Evolutionary conservation across 768 basidiomycete genomes (phyloP).

Genomic region (Mycena alexandri): DNA sequence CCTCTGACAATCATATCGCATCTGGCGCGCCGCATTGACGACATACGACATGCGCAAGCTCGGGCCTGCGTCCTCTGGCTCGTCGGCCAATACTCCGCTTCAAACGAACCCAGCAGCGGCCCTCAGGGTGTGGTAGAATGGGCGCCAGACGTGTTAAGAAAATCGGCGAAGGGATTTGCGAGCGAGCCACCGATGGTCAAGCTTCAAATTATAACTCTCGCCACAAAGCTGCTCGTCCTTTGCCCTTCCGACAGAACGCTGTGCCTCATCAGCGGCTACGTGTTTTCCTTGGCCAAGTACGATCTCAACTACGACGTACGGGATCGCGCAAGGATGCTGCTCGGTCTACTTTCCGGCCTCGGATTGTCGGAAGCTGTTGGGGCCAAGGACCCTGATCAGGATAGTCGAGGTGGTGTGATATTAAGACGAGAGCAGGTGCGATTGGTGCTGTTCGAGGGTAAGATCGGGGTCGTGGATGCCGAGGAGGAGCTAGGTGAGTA

Average conservation of each 20-base stretch:
- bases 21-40: constrained; percentile 82
- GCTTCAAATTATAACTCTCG: constrained; percentile 87
- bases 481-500: constrained; percentile 51
- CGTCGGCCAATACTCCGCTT: constrained; percentile 86
- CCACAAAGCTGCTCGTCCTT: constrained; percentile 84
- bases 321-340: constrained; percentile 87
- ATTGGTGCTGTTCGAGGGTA: constrained; percentile 84
- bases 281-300: constrained; percentile 88
- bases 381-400: constrained; percentile 52
- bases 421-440: constrained; percentile 86
- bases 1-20: constrained; percentile 81
- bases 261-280: constrained; percentile 72
- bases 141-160: constrained; percentile 93
- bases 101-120: constrained; percentile 47
- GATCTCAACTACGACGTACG: constrained; percentile 92
- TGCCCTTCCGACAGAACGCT: constrained; percentile 66
- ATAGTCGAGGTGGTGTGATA: constrained; percentile 77
- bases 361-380: constrained; percentile 44
- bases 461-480: constrained; percentile 61
- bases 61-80: constrained; percentile 93
- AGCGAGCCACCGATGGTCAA: constrained; percentile 75
- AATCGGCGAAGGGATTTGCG: constrained; percentile 65
- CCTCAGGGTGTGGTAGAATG: constrained; percentile 76
- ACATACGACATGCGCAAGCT: constrained; percentile 83
- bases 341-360: constrained; percentile 73